Evolutionary conservation across 2,329 filamentous ascomycete genomes (phyloP), one percentile per base, ranked within the genome.

Genomic region (Aspergillus sp.): DNA sequence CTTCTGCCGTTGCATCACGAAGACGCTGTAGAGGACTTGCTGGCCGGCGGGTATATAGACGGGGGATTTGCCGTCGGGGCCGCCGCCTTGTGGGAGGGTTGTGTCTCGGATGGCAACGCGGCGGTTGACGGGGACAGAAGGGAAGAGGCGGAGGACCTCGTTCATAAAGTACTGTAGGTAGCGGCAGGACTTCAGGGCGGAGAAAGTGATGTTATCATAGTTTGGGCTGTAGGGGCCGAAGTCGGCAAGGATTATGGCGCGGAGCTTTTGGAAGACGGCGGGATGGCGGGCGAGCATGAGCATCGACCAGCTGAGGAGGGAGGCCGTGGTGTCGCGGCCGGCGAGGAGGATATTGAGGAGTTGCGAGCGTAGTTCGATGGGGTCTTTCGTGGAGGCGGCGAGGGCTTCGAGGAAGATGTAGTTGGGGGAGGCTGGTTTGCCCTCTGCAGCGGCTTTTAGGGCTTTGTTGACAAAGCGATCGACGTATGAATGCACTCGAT

Each of bases 1-100:
- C 45, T 73, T 74, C 15, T 90, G 85, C 1, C 91, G 87, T 71
- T 95, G 91, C 89, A 94, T 91, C 5, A 86, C 77, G 58, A 92
- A 83, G 0, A 89, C 83, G 51, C 83, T 87, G 80, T 92, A 95
- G 50, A 78, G 81, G 63, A 95, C 80, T 6, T 84, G 76, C 1
- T 87, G 87, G 69, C 89, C 86, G 74, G 91, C 89, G 61, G 85
- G 84, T 8, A 92, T 77, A 61, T 87, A 86, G 1, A 94, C 72
- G 0, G 90, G 90, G 48, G 82, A 78, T 1, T 78, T 75, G 43
- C 81, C 76, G 73, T 90, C 85, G 1, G 84, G 82, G 0, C 90
- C 90, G 64, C 89, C 89, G 63, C 90, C 79, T 4, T 66, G 66
- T 2, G 80, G 80, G 31, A 83, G 69, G 11, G 75, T 78, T 1